Base-by-base conservation (phyloP, 2,329 filamentous ascomycete species). In the Fusarium sp. region DNA sequence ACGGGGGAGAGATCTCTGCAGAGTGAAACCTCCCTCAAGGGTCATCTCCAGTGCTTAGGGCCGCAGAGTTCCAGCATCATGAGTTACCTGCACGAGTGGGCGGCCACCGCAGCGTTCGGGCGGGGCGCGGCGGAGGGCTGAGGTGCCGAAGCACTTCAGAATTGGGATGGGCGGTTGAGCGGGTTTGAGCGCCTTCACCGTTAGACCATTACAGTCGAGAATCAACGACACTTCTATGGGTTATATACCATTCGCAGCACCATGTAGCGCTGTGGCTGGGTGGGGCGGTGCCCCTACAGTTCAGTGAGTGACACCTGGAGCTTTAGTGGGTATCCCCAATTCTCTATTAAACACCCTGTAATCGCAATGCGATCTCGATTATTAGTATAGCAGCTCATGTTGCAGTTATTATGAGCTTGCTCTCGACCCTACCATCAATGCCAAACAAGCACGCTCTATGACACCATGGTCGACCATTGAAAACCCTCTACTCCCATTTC, bases 11-110 rank as follows among this genome's bases (percentile, higher is more conserved):
- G 83, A 79, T 79, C 88, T 90, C 87, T 91, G 89, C 88, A 89
- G 87, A 89, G 89, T 91, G 86, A 91, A 81, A 60, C 89, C 89
- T 90, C 88, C 85, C 89, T 91, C 84, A 88, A 90, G 88, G 75
- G 78, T 91, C 76, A 83, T 88, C 86, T 88, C 86, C 89, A 89
- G 87, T 88, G 86, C 89, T 89, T 86, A 91, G 80, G 88, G 84
- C 81, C 81, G 79, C 82, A 77, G 46, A 55, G 43, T 70, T 72
- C 79, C 84, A 88, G 84, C 80, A 85, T 91, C 89, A 86, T 84
- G 83, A 85, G 89, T 85, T 91, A 79, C 89, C 89, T 85, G 76
- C 84, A 84, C 85, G 88, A 91, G 88, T 90, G 86, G 84, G 81
- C 78, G 80, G 76, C 84, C 88, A 88, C 88, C 89, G 86, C 87